These are phyloP conservation scores for Nakaseomyces bracarensis DNA, from an alignment of 1,139 yeast species.

Conservation along the genomic window DNA sequence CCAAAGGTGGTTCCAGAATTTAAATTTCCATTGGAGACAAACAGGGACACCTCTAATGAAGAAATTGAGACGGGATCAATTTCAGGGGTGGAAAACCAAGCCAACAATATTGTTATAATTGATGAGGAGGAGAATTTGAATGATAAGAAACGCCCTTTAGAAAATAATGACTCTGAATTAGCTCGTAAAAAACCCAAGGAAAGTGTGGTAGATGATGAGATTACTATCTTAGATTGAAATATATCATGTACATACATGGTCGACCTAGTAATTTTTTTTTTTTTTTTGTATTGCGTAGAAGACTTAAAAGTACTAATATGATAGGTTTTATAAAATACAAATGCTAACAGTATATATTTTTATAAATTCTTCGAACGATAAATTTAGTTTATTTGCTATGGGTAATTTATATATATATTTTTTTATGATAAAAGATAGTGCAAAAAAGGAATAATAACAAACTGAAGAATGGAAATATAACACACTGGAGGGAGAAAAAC, in stretches of 20 bases:
- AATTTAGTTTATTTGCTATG: not conserved
- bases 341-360: not conserved
- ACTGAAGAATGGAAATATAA: conserved; percentile 1
- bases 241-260: too few species aligned
- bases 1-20: not conserved
- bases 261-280: too few species aligned
- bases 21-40: not conserved
- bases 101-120: conserved; percentile 10
- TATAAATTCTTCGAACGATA: too few species aligned
- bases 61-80: not conserved
- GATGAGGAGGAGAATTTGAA: conserved; percentile 9
- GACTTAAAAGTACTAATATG: too few species aligned
- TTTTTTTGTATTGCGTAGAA: too few species aligned
- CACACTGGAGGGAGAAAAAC: not conserved
- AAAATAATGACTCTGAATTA: not conserved
- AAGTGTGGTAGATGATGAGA: not conserved
- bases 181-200: not conserved
- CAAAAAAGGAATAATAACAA: conserved; percentile 3
- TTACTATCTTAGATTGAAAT: not conserved
- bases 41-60: not conserved
- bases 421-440: not conserved
- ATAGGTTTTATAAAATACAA: too few species aligned
- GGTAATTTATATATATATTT: not conserved
- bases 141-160: conserved; percentile 1
- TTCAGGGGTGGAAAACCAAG: not conserved